phyloP scores from a whole-genome alignment of 352 stramenopile species.

The Phytophthora sp. region DNA sequence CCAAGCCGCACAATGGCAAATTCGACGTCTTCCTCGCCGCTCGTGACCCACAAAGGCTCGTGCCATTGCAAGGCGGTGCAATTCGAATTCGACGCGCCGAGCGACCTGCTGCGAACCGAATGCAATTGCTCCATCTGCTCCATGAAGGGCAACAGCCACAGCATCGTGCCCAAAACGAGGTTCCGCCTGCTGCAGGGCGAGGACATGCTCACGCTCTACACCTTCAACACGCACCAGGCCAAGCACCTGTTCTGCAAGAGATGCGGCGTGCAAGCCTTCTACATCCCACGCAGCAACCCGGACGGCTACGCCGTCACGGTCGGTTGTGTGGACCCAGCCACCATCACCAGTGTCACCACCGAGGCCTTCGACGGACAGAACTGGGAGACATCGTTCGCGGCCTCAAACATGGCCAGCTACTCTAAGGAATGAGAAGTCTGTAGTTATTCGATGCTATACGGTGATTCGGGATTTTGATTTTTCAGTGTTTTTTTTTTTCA shows the following conservation, averaged over 20 bases:
- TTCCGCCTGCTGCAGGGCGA: conserved; percentile 60
- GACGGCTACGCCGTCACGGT: conserved; percentile 81
- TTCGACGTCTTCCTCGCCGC: neutral
- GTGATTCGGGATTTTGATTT: too few relatives aligned
- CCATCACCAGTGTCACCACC: conserved; percentile 61
- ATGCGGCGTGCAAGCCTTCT: conserved; percentile 85
- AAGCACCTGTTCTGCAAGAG: conserved; percentile 83
- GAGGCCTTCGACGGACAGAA: conserved; percentile 77
- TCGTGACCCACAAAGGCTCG: conserved; percentile 18
- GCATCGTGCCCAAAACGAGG: conserved; percentile 57
- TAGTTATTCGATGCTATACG: too few relatives aligned
- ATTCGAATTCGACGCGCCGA: conserved; percentile 73
- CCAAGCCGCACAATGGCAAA: too few relatives aligned
- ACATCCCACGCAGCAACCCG: conserved; percentile 82
- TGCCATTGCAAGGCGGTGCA: conserved; percentile 78
- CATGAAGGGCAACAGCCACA: conserved; percentile 83
- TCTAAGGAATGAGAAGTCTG: conserved; percentile 26
- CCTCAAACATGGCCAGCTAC: conserved; percentile 14
- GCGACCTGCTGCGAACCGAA: conserved; percentile 60
- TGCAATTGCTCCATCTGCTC: conserved; percentile 89
- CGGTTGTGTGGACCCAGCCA: conserved; percentile 61
- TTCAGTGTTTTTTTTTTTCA: too few relatives aligned
- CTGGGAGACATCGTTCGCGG: conserved; percentile 52
- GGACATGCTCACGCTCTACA: conserved; percentile 73
- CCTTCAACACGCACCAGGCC: conserved; percentile 81